Evolutionary conservation across 257 asterid species (phyloP).

Genomic region (Avicennia marina): DNA sequence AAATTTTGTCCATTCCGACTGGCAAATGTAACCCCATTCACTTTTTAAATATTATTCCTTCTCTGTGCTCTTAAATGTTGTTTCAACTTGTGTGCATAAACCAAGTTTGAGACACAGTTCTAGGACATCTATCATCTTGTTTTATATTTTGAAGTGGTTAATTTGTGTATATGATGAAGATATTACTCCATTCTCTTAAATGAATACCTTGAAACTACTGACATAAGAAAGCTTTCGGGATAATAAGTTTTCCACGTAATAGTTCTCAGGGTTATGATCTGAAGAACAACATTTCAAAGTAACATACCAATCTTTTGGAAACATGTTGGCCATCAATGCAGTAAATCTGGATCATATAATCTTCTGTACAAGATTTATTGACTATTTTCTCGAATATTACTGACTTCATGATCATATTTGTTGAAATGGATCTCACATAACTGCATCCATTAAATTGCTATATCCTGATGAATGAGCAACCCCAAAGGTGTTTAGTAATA

Average conservation of each 20-base stretch:
- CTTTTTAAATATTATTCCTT: conserved; percentile 4
- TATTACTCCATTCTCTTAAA: no score
- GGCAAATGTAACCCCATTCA: conserved; percentile 56
- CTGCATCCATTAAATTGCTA: no score
- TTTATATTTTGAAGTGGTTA: no score
- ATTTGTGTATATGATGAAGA: not conserved
- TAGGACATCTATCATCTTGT: not conserved
- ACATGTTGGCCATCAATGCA: not conserved
- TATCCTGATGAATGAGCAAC: no score
- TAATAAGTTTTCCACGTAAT: no score
- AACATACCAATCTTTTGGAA: not conserved
- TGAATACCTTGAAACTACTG: not conserved
- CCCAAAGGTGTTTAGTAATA: no score
- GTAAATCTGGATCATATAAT: not conserved
- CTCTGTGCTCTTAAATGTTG: conserved; percentile 12
- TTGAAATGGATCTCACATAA: no score
- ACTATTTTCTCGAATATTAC: no score
- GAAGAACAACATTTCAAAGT: not conserved
- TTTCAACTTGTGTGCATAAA: conserved; percentile 5
- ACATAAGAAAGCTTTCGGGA: not conserved
- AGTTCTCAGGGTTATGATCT: not conserved
- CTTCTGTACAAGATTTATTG: no score
- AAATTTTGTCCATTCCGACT: conserved; percentile 86
- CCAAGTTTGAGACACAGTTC: not conserved
- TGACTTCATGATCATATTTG: no score